Evolutionary conservation across 768 basidiomycete genomes (phyloP).

Genomic region (Auricularia sp.): DNA sequence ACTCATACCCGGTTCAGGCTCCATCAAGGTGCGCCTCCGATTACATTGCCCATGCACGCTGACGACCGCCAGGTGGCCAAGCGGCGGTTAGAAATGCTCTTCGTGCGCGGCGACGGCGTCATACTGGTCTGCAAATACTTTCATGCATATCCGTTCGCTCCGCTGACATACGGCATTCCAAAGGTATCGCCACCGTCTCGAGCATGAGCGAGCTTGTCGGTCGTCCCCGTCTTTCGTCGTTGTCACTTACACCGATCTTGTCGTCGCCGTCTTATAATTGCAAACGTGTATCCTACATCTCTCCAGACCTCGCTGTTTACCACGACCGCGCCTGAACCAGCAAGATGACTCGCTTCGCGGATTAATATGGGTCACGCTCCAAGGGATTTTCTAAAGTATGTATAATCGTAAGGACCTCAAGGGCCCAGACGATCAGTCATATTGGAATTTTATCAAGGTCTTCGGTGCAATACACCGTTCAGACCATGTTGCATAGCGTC

Average conservation of each 20-base stretch:
- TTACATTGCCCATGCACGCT: not conserved
- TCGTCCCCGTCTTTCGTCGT: not conserved
- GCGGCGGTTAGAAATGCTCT: constrained; percentile 94
- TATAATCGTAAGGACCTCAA: too few species aligned
- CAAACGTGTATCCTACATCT: not conserved
- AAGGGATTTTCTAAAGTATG: too few species aligned
- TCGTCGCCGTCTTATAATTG: not conserved
- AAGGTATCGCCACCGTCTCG: constrained; percentile 77
- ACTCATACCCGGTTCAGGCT: not conserved
- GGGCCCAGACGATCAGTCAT: too few species aligned
- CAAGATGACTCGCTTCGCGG: not conserved
- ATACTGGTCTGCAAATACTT: constrained; percentile 58
- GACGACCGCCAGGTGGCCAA: constrained; percentile 62
- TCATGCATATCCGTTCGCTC: not conserved
- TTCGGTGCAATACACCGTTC: too few species aligned
- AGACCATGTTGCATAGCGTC: too few species aligned
- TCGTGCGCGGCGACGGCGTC: constrained; percentile 94
- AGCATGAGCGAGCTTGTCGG: not conserved
- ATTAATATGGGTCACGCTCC: not conserved
- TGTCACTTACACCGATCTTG: not conserved
- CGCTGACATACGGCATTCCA: not conserved
- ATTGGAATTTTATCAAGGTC: too few species aligned
- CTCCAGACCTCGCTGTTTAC: not conserved
- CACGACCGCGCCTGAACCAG: not conserved
- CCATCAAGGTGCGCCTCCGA: not conserved